Evolutionary conservation across 2,329 filamentous ascomycete genomes (phyloP), one percentile per base, ranked within the genome.

Genomic region (Zasmidium angulare): DNA sequence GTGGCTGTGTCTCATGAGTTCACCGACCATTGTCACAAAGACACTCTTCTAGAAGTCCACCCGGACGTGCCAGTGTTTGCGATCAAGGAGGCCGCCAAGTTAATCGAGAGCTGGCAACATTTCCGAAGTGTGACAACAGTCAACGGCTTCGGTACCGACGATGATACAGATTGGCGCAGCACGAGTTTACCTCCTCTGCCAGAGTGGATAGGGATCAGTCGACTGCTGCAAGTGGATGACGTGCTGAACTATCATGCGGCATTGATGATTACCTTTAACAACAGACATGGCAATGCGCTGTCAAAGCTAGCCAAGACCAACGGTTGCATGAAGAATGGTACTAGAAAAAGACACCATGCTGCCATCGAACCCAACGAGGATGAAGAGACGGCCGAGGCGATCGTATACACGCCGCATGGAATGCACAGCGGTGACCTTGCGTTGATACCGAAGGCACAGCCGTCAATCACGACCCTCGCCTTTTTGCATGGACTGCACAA

Each of bases 381-480:
- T 22, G 70, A 70, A 10, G 71, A 75, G 26, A 70, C 69, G 17
- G 79, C 78, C 0, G 84, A 88, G 70, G 83, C 82, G 12, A 70
- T 89, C 26, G 74, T 89, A 36, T 89, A 88, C 73, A 85, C 85
- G 0, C 86, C 86, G 0, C 86, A 88, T 68, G 85, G 86, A 29
- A 83, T 88, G 52, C 63, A 73, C 0, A 79, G 82, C 20, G 56
- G 63, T 22, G 66, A 70, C n/a, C 72, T 88, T 2, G 64, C 68
- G 0, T 72, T 77, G 0, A 69, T 87, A 7, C 71, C 72, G 0
- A 62, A 63, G 0, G 79, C 81, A 1, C 68, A 73, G 0, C 82
- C 82, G 0, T 71, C 77, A 0, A 72, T 89, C 26, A 70, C 75
- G 1, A 81, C 81, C 0, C 76, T 88, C 0, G 85, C 84, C 0